Evolutionary conservation across 1,284 basidiomycete species (phyloP).

Genomic region (Pascua sp.): DNA sequence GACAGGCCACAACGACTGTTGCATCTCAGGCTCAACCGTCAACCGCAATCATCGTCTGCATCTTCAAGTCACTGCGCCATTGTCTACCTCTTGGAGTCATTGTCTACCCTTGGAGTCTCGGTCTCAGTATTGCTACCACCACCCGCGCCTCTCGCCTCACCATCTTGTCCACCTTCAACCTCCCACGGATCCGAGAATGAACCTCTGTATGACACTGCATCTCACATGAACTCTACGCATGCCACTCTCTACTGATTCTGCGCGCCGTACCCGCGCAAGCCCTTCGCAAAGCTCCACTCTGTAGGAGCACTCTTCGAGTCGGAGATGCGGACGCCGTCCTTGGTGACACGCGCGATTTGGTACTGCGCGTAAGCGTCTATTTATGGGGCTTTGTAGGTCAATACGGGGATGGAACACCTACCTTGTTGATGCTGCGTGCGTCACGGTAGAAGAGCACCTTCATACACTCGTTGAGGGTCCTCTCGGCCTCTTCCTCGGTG

Average conservation of each 20-base stretch:
- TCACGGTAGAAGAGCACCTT: slow-evolving; percentile 96
- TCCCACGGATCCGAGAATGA: too few species aligned
- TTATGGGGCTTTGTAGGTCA: too few species aligned
- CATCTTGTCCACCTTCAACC: too few species aligned
- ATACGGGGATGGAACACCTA: slow-evolving; percentile 41
- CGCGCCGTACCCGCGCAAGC: slow-evolving; percentile 61
- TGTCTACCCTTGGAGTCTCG: too few species aligned
- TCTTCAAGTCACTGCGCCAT: too few species aligned
- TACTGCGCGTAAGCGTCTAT: slow-evolving; percentile 58
- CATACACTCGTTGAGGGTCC: slow-evolving; percentile 82
- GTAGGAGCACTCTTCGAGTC: slow-evolving; percentile 75
- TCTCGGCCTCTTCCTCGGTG: slow-evolving; percentile 73
- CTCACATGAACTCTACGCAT: neutral
- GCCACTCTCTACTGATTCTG: slow-evolving; percentile 56
- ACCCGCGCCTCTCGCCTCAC: too few species aligned
- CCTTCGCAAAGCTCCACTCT: slow-evolving; percentile 88
- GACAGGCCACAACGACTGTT: too few species aligned
- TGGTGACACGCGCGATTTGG: slow-evolving; percentile 88
- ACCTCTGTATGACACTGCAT: neutral
- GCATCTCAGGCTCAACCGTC: too few species aligned
- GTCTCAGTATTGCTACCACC: too few species aligned
- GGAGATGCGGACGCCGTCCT: slow-evolving; percentile 71
- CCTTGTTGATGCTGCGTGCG: slow-evolving; percentile 93
- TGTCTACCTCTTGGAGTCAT: too few species aligned
- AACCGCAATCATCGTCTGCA: too few species aligned